These are phyloP conservation scores for Anethum foeniculum DNA, from an alignment of 140 eudicot species.

Conservation along the genomic window DNA sequence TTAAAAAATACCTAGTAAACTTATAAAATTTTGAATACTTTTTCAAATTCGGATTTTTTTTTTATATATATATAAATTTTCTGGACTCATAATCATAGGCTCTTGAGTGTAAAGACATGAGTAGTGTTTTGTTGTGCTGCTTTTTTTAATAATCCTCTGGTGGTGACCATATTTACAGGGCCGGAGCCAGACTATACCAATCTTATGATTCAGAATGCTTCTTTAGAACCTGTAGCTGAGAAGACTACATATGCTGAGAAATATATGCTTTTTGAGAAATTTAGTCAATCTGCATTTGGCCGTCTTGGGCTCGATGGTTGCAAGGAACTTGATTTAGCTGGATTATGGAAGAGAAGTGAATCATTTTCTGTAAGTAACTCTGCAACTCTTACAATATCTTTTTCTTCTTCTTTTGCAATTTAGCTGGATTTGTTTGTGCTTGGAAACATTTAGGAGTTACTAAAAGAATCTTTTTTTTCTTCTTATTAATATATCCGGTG, in stretches of 20 bases:
- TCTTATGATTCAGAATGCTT: slow-evolving; percentile 12
- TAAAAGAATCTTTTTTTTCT: background rate
- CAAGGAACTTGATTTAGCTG: slow-evolving; percentile 32
- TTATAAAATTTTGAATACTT: background rate
- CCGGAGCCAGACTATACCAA: slow-evolving; percentile 20
- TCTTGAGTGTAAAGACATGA: background rate
- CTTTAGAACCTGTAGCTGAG: slow-evolving; percentile 13
- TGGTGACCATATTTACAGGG: slow-evolving; percentile 17
- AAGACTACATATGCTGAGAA: slow-evolving; percentile 23
- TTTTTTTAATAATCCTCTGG: background rate
- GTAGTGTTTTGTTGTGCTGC: background rate
- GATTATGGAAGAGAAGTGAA: slow-evolving; percentile 54
- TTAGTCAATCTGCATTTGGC: slow-evolving; percentile 48
- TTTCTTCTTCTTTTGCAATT: background rate
- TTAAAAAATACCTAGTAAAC: background rate
- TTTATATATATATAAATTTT: background rate
- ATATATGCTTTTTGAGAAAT: slow-evolving; percentile 50
- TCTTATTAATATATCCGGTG: background rate
- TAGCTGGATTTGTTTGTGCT: background rate
- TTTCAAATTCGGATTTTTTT: background rate
- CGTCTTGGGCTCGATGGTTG: slow-evolving; percentile 55
- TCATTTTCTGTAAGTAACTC: slow-evolving; percentile 46
- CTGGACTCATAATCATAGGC: background rate
- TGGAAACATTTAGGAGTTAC: background rate
- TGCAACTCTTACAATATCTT: slow-evolving; percentile 10